These are phyloP conservation scores for Otatea glauca DNA, from an alignment of 176 grass and related monocot species.

Conservation along the genomic window DNA sequence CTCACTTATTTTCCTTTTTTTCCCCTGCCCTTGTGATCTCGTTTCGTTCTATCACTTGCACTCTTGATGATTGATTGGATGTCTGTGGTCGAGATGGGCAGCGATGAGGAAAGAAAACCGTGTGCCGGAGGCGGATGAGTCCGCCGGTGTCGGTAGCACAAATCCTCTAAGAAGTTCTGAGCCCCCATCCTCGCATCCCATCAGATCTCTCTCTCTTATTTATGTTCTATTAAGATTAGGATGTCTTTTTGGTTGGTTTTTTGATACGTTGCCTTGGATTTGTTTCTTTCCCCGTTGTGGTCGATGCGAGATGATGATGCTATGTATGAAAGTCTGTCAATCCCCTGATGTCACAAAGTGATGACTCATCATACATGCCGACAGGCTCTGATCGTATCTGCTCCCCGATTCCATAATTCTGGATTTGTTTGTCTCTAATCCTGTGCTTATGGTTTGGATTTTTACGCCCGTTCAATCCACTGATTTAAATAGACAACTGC, in stretches of 20 bases:
- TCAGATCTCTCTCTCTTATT: background rate
- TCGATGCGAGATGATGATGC: conserved; percentile 64
- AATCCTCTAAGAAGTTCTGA: conserved; percentile 99
- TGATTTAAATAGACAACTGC: too few species aligned
- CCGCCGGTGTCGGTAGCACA: conserved; percentile 68
- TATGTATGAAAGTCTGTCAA: conserved; percentile 78
- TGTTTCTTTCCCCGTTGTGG: background rate
- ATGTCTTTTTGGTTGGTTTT: background rate
- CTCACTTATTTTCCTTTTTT: too few species aligned
- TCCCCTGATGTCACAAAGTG: conserved; percentile 74
- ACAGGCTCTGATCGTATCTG: conserved; percentile 70
- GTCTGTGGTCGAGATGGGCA: background rate
- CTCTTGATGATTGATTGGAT: background rate
- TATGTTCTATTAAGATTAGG: background rate
- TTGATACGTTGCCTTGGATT: background rate
- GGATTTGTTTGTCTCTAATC: background rate
- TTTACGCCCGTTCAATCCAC: background rate
- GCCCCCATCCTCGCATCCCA: background rate
- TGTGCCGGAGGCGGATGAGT: conserved; percentile 59
- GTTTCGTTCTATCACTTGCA: background rate
- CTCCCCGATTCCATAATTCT: background rate
- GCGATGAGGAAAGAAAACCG: conserved; percentile 63
- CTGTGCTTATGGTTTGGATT: background rate
- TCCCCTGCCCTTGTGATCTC: background rate
- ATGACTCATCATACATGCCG: conserved; percentile 72